phyloP scores from a whole-genome alignment of 306 rosid genomes.

The Chamaecrista fasciculata region DNA sequence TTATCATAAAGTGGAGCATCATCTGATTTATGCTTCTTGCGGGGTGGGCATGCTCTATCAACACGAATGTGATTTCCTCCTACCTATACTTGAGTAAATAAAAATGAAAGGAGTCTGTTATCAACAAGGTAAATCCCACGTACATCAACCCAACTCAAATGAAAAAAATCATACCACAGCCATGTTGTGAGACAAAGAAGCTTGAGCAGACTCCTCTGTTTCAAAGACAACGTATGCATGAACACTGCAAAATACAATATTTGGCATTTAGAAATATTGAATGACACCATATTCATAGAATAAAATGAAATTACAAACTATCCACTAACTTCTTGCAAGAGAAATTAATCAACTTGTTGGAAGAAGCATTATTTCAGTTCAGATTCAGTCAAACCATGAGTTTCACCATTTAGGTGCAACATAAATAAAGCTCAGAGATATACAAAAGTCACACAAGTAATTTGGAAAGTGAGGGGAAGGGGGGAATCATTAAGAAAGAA shows the following conservation, averaged over 20 bases:
- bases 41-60: constrained; percentile 97
- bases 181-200: constrained; percentile 85
- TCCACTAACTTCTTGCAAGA: not conserved
- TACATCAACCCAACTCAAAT: not conserved
- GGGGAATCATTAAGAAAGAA: not conserved
- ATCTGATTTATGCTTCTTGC: constrained; percentile 84
- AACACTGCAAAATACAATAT: constrained; percentile 56
- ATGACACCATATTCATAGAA: not conserved
- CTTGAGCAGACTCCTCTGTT: constrained; percentile 69
- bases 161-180: constrained; percentile 58
- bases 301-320: not conserved
- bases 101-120: not conserved
- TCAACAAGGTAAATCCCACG: not conserved
- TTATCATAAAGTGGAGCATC: constrained; percentile 58
- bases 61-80: constrained; percentile 92
- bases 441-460: not conserved
- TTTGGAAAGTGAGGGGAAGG: no score
- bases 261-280: constrained; percentile 12
- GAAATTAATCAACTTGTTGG: not conserved
- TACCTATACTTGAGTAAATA: constrained; percentile 47
- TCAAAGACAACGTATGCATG: constrained; percentile 84
- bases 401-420: not conserved
- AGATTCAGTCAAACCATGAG: constrained; percentile 1
- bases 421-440: not conserved
- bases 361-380: not conserved